These are phyloP conservation scores for Ganoderma multipileum DNA, from an alignment of 1,284 basidiomycete genomes.

Conservation along the genomic window DNA sequence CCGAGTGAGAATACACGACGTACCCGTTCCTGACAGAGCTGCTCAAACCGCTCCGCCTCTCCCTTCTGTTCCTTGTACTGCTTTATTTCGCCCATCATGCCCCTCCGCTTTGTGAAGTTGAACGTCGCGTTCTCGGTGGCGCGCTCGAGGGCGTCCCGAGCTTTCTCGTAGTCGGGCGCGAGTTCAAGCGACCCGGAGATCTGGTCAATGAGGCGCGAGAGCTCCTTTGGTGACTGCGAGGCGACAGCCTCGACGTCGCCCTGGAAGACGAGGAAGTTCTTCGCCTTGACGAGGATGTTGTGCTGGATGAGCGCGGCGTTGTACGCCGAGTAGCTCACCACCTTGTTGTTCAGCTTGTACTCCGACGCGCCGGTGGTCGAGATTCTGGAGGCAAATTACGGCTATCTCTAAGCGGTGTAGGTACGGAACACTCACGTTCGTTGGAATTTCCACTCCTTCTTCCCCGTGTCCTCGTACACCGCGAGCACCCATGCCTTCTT, in stretches of 20 bases:
- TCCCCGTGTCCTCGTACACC: conserved; percentile 80
- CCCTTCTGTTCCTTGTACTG: conserved; percentile 97
- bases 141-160: conserved; percentile 86
- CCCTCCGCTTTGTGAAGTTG: conserved; percentile 92
- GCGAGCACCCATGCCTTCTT: conserved; percentile 96
- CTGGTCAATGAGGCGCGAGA: conserved; percentile 93
- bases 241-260: conserved; percentile 99
- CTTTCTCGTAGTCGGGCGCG: conserved; percentile 88
- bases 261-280: conserved; percentile 99
- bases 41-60: conserved; percentile 91
- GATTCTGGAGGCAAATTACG: conserved; percentile 59
- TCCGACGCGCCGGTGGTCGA: conserved; percentile 87
- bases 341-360: conserved; percentile 83
- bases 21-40: conserved; percentile 76
- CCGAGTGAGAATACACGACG: conserved; percentile 37
- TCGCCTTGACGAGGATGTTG: conserved; percentile 98
- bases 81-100: conserved; percentile 94
- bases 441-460: conserved; percentile 90
- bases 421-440: conserved; percentile 73
- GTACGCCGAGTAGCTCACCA: conserved; percentile 86
- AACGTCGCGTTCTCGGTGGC: conserved; percentile 94
- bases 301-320: conserved; percentile 86
- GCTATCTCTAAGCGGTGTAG: background rate
- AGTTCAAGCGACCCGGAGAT: conserved; percentile 95
- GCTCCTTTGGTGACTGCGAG: conserved; percentile 91